Evolutionary conservation across 2,329 filamentous ascomycete species (phyloP), one percentile per base, ranked within the genome.

Genomic region (Pseudogymnoascus destructans): DNA sequence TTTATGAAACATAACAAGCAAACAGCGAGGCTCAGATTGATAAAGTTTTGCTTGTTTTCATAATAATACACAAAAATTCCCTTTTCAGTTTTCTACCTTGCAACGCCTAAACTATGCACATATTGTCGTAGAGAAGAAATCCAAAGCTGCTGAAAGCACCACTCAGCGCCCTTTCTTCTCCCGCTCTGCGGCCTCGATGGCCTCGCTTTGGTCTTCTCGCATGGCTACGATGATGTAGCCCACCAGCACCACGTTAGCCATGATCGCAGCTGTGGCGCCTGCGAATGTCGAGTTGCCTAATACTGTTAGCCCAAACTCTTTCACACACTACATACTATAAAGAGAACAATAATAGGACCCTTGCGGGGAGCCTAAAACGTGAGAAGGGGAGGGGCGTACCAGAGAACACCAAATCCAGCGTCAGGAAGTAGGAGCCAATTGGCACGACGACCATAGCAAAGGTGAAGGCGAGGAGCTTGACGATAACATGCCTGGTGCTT

Each of bases 181-280:
- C 66, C 74, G 75, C 61, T 75, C 75, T 9, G 71, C 73, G 57
- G 72, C 73, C 57, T 73, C 69, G 57, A 66, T 55, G 7, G 63
- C 54, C 35, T 70, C 61, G 9, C 71, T 73, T 60, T 80, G 76
- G 67, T 97, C 93, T 70, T 98, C 93, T 61, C 79, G 84, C 80
- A 95, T 91, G 3, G 93, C 93, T 17, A 95, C 89, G 59, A 96
- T 74, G 42, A 97, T 82, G 71, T 97, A 98, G n/a, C 79, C 83
- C 59, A 97, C 80, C 56, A 98, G 75, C 3, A 98, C 89, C 1
- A 95, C 80, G 66, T 98, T 98, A 10, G 93, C 93, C 70, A 95
- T 83, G 56, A 97, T 73, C 17, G 93, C 93, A 1, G 93, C 93
- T 32, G 87, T 75, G 0, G 82, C 90, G 11, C 91, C 93, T 3